These are phyloP conservation scores for Sabuloglossum arenarium DNA, from an alignment of 495 filamentous ascomycete species.

Conservation along the genomic window DNA sequence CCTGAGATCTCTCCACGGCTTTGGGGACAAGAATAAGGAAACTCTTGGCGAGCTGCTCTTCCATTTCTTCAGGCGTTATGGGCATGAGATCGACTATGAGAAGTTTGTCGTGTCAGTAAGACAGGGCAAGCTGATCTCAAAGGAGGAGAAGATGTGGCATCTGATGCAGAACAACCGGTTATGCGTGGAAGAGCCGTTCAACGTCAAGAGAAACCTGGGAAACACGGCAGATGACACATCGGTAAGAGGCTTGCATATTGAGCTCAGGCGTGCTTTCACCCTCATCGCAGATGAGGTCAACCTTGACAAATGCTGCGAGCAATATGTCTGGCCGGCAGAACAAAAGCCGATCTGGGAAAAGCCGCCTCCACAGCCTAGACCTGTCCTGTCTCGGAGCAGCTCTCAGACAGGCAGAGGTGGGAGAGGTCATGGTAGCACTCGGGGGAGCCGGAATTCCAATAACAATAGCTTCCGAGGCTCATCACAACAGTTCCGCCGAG, in stretches of 20 bases:
- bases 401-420: constrained; percentile 27
- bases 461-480: constrained; percentile 11
- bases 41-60: constrained; percentile 68
- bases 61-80: constrained; percentile 86
- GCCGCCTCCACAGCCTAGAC: constrained; percentile 38
- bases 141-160: constrained; percentile 74
- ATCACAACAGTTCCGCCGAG: constrained; percentile 14
- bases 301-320: constrained; percentile 58
- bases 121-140: constrained; percentile 61
- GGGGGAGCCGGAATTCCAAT: constrained; percentile 35
- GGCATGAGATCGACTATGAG: constrained; percentile 80
- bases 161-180: constrained; percentile 55
- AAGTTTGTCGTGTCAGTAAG: constrained; percentile 68
- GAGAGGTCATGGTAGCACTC: constrained; percentile 22
- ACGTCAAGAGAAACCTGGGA: constrained; percentile 74
- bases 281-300: constrained; percentile 46
- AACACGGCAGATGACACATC: constrained; percentile 93
- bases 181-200: constrained; percentile 96
- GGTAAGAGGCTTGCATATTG: constrained; percentile 72
- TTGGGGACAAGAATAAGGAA: constrained; percentile 64
- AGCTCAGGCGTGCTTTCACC: constrained; percentile 74
- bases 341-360: constrained; percentile 61
- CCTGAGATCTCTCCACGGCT: constrained; percentile 44
- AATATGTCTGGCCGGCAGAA: constrained; percentile 68
- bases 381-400: constrained; percentile 32